Conservation (phyloP, 768 basidiomycete genomes). For the Suillus luteus region DNA sequence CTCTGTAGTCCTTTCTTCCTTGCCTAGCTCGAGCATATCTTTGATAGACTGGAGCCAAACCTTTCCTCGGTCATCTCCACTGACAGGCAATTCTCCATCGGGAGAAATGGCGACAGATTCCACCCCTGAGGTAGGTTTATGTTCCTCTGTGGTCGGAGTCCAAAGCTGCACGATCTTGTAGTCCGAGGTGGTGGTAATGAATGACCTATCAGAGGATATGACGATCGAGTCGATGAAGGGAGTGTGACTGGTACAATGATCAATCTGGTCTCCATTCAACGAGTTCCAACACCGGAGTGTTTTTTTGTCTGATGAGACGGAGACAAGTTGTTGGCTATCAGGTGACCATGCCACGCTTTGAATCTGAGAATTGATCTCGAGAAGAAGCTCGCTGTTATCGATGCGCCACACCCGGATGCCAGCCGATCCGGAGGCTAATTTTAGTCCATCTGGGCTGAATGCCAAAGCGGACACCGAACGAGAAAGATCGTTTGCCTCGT, state of each 20-base stretch:
- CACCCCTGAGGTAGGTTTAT: neutral
- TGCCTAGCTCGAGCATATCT: neutral
- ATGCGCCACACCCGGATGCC: neutral
- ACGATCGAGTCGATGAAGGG: neutral
- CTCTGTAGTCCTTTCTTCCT: neutral
- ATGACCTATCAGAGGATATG: neutral
- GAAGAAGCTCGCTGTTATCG: neutral
- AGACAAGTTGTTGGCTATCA: neutral
- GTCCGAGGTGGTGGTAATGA: neutral
- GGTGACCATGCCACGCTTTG: neutral
- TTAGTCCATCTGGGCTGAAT: neutral
- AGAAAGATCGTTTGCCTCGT: too few relatives aligned
- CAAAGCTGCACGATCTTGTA: neutral
- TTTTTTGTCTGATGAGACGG: neutral
- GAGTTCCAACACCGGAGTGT: neutral
- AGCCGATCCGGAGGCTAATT: neutral
- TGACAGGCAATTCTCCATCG: neutral
- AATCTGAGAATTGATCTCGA: neutral
- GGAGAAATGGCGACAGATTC: neutral
- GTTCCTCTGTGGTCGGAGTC: neutral
- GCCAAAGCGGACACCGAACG: accelerated
- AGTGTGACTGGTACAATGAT: neutral
- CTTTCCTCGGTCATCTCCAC: neutral
- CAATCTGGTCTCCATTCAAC: neutral
- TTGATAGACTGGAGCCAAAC: neutral